Conservation (phyloP, 306 rosid species). For the Acacia crassicarpa region DNA sequence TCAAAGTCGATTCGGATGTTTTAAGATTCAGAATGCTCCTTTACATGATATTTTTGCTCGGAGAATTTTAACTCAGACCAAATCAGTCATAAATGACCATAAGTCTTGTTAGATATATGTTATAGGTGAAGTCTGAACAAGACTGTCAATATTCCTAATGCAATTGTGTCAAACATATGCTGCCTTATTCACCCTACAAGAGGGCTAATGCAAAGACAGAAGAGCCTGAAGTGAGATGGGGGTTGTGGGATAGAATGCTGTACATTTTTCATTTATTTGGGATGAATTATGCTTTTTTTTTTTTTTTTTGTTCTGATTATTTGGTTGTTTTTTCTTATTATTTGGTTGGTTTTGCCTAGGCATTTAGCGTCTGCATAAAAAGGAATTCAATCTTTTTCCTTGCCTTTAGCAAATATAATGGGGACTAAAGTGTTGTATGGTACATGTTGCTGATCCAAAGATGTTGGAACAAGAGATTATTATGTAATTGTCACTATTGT, state of each 20-base stretch:
- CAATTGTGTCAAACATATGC: background rate
- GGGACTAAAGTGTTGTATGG: background rate
- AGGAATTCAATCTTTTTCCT: background rate
- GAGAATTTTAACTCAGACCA: background rate
- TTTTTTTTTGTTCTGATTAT: conserved; percentile 1
- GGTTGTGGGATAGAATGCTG: background rate
- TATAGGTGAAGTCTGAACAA: background rate
- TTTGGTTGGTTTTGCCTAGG: background rate
- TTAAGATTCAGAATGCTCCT: background rate
- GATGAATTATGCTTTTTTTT: background rate
- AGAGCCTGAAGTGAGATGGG: background rate
- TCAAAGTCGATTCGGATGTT: background rate
- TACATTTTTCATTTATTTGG: background rate
- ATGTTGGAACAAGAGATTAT: conserved; percentile 2
- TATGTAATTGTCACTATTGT: conserved; percentile 14
- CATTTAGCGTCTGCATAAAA: background rate
- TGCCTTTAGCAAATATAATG: background rate
- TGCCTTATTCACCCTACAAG: background rate
- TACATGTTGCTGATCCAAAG: conserved; percentile 5
- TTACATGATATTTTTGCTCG: background rate
- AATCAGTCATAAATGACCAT: background rate
- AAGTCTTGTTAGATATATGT: background rate
- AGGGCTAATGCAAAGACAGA: background rate
- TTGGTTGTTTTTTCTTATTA: background rate
- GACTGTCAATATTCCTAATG: background rate